phyloP scores from a whole-genome alignment of 2,329 filamentous ascomycete genomes.

The Pseudodiploospora longispora region DNA sequence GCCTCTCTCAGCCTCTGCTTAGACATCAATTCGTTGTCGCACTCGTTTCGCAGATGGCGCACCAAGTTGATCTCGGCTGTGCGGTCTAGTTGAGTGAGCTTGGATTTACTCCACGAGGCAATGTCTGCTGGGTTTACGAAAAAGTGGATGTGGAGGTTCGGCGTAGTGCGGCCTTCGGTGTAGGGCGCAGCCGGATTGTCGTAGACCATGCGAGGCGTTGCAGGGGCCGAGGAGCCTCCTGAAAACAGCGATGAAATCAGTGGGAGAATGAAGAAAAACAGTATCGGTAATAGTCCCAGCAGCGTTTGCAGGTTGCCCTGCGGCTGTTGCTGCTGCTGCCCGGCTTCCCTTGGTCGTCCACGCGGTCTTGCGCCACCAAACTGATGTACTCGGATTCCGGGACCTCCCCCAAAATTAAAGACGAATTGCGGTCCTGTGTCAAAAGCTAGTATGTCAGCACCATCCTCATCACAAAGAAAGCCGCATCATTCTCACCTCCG shows the following conservation, averaged over 20 bases:
- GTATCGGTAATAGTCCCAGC: constrained; percentile 73
- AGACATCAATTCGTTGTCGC: constrained; percentile 62
- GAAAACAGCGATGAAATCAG: constrained; percentile 75
- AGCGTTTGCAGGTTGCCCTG: constrained; percentile 51
- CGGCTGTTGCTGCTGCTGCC: constrained; percentile 41
- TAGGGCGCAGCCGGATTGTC: constrained; percentile 62
- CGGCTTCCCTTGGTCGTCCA: constrained; percentile 62
- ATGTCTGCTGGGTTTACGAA: constrained; percentile 77
- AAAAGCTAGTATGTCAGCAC: constrained; percentile 41
- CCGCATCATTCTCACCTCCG: constrained; percentile 26
- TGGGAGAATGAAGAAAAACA: constrained; percentile 82
- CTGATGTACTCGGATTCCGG: constrained; percentile 88
- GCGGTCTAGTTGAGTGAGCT: constrained; percentile 68
- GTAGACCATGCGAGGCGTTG: constrained; percentile 65
- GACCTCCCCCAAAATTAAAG: constrained; percentile 88
- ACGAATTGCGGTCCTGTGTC: constrained; percentile 81
- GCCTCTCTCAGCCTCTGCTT: constrained; percentile 64
- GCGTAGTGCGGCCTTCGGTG: constrained; percentile 65
- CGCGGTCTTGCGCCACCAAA: constrained; percentile 78
- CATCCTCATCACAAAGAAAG: background rate
- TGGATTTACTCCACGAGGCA: constrained; percentile 56
- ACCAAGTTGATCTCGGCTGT: constrained; percentile 69
- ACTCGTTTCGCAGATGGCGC: constrained; percentile 57
- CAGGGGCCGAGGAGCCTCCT: constrained; percentile 29
- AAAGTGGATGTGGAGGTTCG: constrained; percentile 68